A percentile compares a stretch with the other conserved stretches of the same genome.
Conservation (phyloP, 2,329 filamentous ascomycete genomes). For the Botrytis fragariae region DNA sequence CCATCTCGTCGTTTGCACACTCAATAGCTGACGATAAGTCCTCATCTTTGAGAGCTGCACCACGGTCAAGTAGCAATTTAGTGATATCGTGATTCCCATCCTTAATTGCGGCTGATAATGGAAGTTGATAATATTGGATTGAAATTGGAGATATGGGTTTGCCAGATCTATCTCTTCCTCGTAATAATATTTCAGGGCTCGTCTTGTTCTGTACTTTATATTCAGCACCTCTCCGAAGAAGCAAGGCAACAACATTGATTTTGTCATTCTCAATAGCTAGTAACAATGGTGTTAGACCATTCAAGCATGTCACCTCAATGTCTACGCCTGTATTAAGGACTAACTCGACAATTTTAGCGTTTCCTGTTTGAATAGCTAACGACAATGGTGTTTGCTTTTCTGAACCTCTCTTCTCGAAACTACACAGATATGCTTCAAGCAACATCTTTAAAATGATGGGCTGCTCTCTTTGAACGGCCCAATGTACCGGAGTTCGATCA, state of each 20-base stretch:
- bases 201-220: not conserved
- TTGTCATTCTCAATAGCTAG: not conserved
- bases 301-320: not conserved
- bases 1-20: not conserved
- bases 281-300: constrained; percentile 1
- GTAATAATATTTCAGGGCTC: not conserved
- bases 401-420: not conserved
- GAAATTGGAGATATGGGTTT: not conserved
- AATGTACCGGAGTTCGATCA: constrained; percentile 5
- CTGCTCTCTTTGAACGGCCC: constrained; percentile 5
- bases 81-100: not conserved
- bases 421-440: not conserved
- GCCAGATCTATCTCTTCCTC: not conserved
- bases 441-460: not conserved
- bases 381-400: not conserved
- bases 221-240: not conserved
- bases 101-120: not conserved
- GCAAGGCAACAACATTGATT: not conserved
- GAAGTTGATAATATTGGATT: not conserved
- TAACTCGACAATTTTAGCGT: not conserved
- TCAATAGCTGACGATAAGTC: not conserved
- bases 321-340: not conserved
- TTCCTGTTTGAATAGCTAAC: not conserved
- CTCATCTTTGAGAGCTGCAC: not conserved
- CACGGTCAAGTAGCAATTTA: not conserved